Conservation (phyloP, 2,329 filamentous ascomycete genomes). For the Colletotrichum orbiculare region DNA sequence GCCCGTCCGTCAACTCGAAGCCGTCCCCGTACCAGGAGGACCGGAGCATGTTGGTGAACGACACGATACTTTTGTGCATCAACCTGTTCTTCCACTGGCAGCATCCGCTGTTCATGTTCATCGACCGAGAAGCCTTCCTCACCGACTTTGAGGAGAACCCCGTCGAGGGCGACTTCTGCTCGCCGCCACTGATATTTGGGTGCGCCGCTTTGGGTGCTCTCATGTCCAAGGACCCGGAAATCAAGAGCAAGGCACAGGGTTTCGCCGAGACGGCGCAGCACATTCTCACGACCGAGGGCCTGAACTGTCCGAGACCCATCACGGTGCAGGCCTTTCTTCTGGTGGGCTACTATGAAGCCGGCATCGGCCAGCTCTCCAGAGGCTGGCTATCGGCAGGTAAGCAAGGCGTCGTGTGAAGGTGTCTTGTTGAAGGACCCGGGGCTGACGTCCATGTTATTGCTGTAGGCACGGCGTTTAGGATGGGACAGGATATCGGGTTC, state of each 20-base stretch:
- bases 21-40: conserved; percentile 3
- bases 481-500: conserved; percentile 45
- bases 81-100: conserved; percentile 44
- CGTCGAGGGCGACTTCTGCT: conserved; percentile 42
- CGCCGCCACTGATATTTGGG: conserved; percentile 38
- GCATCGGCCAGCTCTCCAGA: conserved; percentile 42
- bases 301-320: conserved; percentile 39
- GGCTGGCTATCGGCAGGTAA: conserved; percentile 40
- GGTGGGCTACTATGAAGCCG: conserved; percentile 43
- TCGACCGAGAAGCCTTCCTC: conserved; percentile 44
- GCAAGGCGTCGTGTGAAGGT: no score
- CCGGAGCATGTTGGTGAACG: conserved; percentile 3
- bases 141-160: conserved; percentile 22
- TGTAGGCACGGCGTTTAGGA: conserved; percentile 45
- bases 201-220: conserved; percentile 41
- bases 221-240: conserved; percentile 36
- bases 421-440: no score
- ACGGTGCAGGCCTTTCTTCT: conserved; percentile 43
- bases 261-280: conserved; percentile 39
- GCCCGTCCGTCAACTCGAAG: background rate
- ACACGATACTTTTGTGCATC: conserved; percentile 31
- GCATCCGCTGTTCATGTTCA: conserved; percentile 46
- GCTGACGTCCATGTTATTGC: conserved; percentile 7
- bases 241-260: conserved; percentile 27
- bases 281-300: conserved; percentile 40